Evolutionary conservation across 2,329 filamentous ascomycete species (phyloP), one percentile per base, ranked within the genome.

Genomic region (Ceratocystis cacaofunesta): DNA sequence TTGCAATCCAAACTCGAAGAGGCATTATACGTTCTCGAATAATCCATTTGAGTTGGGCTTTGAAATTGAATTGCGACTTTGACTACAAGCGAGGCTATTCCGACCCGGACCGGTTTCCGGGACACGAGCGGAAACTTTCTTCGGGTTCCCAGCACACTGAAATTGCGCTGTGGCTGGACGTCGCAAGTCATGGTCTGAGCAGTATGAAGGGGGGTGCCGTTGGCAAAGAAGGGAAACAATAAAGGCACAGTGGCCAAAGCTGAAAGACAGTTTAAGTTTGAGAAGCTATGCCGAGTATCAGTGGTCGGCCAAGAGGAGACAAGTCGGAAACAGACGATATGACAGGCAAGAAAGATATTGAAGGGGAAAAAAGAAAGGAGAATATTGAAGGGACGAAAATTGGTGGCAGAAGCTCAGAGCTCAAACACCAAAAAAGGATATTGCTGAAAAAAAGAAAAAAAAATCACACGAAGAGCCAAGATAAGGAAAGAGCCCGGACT

Each of bases 21-120:
- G 66, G 77, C 75, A 65, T 75, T 74, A 70, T 82, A 83, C 66
- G 75, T 76, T 61, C 77, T 75, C 61, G 70, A 73, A 70, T 80
- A 79, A 28, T 76, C 73, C 62, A 75, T 75, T 57, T 76, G 74
- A 60, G 77, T 71, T 5, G 78, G 78, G 46, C 76, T 75, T 62
- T 76, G 76, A 69, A 81, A 81, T 60, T 73, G 76, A 69, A 80
- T 73, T 36, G 75, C 75, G 63, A 80, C 74, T 30, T 77, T 75
- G 17, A 81, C 75, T 41, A 74, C 72, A 32, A 81, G 72, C 25
- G 68, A 67, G 62, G 62, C 25, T 65, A 66, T 41, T 25, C 61
- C 41, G 50, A 43, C 12, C 15, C 61, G 58, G 52, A 50, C 30
- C 41, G 32, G n/a, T 60, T 66, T 66, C 58, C 71, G 70, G 67